Evolutionary conservation across 164 flowering plant genomes (phyloP).

Genomic region (Hamamelis virginiana): DNA sequence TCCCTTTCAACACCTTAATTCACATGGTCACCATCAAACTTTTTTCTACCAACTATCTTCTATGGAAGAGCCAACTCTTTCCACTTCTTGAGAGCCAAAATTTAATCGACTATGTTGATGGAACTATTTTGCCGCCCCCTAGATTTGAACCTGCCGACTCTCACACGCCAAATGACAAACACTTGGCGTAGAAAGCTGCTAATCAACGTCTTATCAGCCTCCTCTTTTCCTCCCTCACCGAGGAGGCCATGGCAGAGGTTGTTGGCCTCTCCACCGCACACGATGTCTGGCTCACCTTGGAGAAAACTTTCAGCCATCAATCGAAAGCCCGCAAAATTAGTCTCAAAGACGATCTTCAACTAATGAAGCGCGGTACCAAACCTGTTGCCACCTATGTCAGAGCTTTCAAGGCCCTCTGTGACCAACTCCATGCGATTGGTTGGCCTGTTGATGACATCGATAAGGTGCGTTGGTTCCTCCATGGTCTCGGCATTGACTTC

Average conservation of each 20-base stretch:
- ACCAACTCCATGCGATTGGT: conserved; percentile 4
- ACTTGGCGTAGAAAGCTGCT: neutral
- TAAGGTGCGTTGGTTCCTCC: neutral
- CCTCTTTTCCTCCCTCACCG: neutral
- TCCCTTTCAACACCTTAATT: too few species aligned
- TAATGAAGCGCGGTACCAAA: neutral
- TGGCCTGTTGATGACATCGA: neutral
- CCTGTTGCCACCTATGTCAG: neutral
- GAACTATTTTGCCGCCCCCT: neutral
- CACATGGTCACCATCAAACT: too few species aligned
- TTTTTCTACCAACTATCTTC: too few species aligned
- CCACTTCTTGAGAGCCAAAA: too few species aligned
- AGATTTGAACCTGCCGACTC: neutral
- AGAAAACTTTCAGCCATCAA: neutral
- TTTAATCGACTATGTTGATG: neutral
- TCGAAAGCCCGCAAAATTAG: neutral
- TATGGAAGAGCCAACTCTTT: too few species aligned
- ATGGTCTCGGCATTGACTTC: neutral
- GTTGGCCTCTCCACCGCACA: too few species aligned
- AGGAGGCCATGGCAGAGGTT: too few species aligned
- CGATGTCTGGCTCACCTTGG: conserved; percentile 1
- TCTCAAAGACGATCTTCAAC: neutral
- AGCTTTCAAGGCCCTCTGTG: conserved; percentile 2
- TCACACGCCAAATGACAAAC: neutral
- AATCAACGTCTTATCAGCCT: neutral